Percentiles rank a stretch among this genome's conserved stretches.
phyloP scores from a whole-genome alignment of 306 rosid genomes.

The Mimosa pudica region DNA sequence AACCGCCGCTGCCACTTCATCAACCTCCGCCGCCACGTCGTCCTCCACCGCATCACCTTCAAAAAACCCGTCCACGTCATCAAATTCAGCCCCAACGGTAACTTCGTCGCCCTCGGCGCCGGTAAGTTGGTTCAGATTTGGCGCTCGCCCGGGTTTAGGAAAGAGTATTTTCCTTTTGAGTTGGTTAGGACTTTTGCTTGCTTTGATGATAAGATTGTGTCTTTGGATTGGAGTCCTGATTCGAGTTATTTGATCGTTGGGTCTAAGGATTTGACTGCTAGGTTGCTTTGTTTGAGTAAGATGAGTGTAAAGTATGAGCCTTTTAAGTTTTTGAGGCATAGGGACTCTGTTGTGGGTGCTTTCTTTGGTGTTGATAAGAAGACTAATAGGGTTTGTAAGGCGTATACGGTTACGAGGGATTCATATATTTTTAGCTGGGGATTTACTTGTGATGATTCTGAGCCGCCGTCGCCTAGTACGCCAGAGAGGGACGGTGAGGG shows the following conservation, averaged over 20 bases:
- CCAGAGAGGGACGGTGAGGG: conserved; percentile 65
- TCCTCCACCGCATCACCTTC: conserved; percentile 85
- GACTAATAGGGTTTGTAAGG: conserved; percentile 55
- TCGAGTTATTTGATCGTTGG: conserved; percentile 67
- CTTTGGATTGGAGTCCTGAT: conserved; percentile 85
- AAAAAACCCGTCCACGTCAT: conserved; percentile 61
- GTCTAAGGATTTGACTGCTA: conserved; percentile 84
- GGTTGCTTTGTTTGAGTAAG: conserved; percentile 58
- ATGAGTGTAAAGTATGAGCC: conserved; percentile 52
- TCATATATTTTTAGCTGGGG: conserved; percentile 75
- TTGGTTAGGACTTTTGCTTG: conserved; percentile 67
- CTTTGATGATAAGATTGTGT: conserved; percentile 55
- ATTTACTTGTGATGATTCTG: conserved; percentile 38
- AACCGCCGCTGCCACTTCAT: conserved; percentile 75
- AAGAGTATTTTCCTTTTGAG: conserved; percentile 74
- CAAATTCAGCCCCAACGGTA: conserved; percentile 68
- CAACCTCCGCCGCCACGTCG: conserved; percentile 82
- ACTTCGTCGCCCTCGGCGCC: conserved; percentile 65
- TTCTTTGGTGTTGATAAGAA: conserved; percentile 75
- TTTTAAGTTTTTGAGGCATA: conserved; percentile 73
- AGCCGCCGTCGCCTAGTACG: conserved; percentile 61
- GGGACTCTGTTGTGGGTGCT: conserved; percentile 76
- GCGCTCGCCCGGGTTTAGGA: conserved; percentile 78
- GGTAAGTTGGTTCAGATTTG: conserved; percentile 87
- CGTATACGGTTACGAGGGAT: conserved; percentile 73